Evolutionary conservation across 768 basidiomycete genomes (phyloP).

Genomic region (Lentinula detonsa): DNA sequence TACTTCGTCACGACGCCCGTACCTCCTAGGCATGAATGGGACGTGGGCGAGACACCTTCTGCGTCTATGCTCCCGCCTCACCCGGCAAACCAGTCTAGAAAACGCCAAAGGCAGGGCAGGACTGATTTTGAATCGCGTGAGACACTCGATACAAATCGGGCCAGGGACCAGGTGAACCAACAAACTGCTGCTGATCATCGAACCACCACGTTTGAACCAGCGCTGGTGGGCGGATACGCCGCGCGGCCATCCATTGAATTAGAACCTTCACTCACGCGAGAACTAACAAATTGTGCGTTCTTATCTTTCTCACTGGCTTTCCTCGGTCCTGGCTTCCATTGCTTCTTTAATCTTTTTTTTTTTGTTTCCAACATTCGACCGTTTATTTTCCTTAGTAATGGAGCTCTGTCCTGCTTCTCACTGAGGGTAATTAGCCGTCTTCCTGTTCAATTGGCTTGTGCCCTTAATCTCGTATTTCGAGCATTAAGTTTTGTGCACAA

Average conservation of each 20-base stretch:
- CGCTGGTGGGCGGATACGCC: conserved; percentile 16
- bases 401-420: background rate
- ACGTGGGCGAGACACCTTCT: background rate
- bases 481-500: background rate
- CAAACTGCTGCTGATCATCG: background rate
- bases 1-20: background rate
- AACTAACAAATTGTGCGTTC: conserved; percentile 66
- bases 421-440: background rate
- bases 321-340: background rate
- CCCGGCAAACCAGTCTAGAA: background rate
- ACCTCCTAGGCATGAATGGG: background rate
- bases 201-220: background rate
- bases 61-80: background rate
- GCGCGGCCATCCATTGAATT: conserved; percentile 37
- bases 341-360: conserved; percentile 8
- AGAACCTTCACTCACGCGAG: conserved; percentile 60
- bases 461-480: background rate
- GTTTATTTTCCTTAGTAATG: background rate
- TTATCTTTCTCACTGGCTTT: conserved; percentile 3
- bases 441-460: background rate
- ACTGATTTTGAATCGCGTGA: background rate
- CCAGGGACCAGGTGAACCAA: background rate
- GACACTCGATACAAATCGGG: background rate
- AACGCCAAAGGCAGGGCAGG: background rate
- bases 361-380: background rate